Base-by-base conservation (phyloP, 2,329 filamentous ascomycete species). In the Mollisiaceae sp. region DNA sequence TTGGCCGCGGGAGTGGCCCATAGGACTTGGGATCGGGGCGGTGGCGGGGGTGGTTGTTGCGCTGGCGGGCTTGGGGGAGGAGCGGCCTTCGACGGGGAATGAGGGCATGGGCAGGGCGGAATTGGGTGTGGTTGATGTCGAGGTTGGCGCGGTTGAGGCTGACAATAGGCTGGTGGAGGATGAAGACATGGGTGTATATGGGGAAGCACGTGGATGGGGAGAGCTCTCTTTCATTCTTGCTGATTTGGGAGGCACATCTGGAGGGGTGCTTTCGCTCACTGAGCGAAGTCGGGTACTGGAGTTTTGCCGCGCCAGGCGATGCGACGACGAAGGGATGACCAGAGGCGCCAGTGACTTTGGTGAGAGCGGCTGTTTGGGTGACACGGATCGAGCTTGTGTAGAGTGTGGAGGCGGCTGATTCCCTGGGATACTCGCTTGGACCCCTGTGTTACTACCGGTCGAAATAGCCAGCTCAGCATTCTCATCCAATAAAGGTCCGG, bases 271-370 rank as follows among this genome's bases (percentile, higher is more conserved):
- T 24, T 43, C 58, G 47, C 77, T 82, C 54, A 80, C 82, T 0
- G 80, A 79, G 56, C 83, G 80, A 35, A 84, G 78, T 62, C 82
- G 82, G 65, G 73, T 81, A 58, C 27, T 32, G 27, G 74, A 73
- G 22, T 60, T 57, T 62, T 70, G 47, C 35, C 60, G 67, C 38
- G 59, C 63, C 22, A 72, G 61, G 58, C 68, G 58, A 56, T 68
- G 59, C 50, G 64, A 63, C 50, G 68, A 57, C 32, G 62, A 62
- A 8, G 86, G 86, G 65, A 89, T 89, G 45, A 87, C 81, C 24
- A 89, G 80, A 32, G 86, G 86, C 0, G 86, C 75, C 8, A 89
- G 79, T 55, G 79, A 80, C 74, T 81, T 86, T 20, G 85, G 84
- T 12, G 84, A 86, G 43, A 81, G 75, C n/a, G 79, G 82, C 62